phyloP scores from a whole-genome alignment of 139 green algal genomes.

The Haematococcus lacustris region DNA sequence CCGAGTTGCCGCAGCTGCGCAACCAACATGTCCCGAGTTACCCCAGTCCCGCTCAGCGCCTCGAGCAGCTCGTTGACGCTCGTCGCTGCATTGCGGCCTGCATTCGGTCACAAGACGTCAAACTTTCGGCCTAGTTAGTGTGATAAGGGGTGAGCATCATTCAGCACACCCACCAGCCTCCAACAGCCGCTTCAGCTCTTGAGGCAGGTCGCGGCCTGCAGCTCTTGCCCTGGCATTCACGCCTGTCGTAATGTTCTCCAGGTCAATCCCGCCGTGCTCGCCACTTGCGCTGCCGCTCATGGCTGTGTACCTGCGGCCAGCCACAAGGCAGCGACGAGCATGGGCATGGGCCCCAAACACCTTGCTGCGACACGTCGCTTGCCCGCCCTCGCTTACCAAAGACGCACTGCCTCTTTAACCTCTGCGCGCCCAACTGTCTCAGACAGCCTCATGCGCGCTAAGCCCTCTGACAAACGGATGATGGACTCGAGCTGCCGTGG shows the following conservation, averaged over 20 bases:
- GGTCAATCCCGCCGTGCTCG: slow-evolving; percentile 1
- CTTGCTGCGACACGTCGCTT: too few species aligned
- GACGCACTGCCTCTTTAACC: slow-evolving; percentile 51
- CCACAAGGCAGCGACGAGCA: neutral
- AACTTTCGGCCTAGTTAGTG: neutral
- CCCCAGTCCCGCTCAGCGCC: neutral
- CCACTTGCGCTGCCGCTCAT: neutral
- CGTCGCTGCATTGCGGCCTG: neutral
- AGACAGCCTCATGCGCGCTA: slow-evolving; percentile 74
- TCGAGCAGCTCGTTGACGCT: neutral
- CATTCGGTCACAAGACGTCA: neutral
- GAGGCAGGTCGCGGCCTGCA: neutral
- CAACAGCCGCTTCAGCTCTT: neutral
- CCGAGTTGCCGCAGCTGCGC: slow-evolving; percentile 12
- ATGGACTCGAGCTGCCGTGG: slow-evolving; percentile 89
- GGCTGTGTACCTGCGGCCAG: neutral
- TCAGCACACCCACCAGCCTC: too few species aligned
- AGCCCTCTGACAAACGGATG: slow-evolving; percentile 78
- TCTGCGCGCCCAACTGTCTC: slow-evolving; percentile 42
- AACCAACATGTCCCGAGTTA: slow-evolving; percentile 16
- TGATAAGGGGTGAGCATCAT: too few species aligned
- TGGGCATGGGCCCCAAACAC: neutral
- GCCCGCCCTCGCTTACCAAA: too few species aligned
- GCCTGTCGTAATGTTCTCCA: neutral
- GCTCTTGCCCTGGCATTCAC: too few species aligned